These are phyloP conservation scores for Paecilomyces sp. DNA, from an alignment of 2,329 filamentous ascomycete species.

Conservation along the genomic window DNA sequence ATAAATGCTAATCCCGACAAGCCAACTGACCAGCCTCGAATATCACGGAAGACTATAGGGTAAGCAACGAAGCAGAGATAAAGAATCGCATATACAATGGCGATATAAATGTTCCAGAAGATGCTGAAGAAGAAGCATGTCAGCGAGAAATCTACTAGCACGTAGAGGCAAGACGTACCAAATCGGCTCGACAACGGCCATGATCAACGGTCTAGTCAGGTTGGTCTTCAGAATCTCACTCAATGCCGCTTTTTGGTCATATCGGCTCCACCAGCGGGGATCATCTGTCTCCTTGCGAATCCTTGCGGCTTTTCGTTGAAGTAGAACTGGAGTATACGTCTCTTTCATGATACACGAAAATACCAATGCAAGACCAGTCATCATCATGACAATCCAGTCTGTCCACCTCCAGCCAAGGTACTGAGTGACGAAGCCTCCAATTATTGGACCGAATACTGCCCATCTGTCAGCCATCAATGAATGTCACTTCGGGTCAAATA, in stretches of 20 bases:
- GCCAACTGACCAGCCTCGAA: conserved; percentile 70
- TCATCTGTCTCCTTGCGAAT: conserved; percentile 64
- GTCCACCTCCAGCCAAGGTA: conserved; percentile 80
- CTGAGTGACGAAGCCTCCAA: conserved; percentile 70
- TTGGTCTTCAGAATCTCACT: conserved; percentile 64
- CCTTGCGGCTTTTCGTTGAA: conserved; percentile 59
- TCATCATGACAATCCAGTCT: conserved; percentile 72
- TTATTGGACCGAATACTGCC: conserved; percentile 54
- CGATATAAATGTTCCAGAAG: conserved; percentile 64
- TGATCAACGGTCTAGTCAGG: conserved; percentile 67
- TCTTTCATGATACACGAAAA: conserved; percentile 59
- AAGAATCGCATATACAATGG: conserved; percentile 76
- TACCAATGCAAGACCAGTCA: conserved; percentile 55
- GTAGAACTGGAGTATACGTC: conserved; percentile 66
- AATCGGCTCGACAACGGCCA: conserved; percentile 77
- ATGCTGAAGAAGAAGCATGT: conserved; percentile 46
- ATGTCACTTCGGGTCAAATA: not conserved
- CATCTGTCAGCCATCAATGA: conserved; percentile 1
- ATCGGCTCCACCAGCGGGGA: conserved; percentile 68
- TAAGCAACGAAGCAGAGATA: conserved; percentile 90
- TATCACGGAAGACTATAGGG: conserved; percentile 69
- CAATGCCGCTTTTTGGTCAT: conserved; percentile 65
- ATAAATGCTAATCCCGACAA: conserved; percentile 70
- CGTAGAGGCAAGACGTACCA: conserved; percentile 45
- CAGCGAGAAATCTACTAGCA: not conserved